Evolutionary conservation across 2,329 filamentous ascomycete species (phyloP).

Genomic region (Ophiostoma perfectum): DNA sequence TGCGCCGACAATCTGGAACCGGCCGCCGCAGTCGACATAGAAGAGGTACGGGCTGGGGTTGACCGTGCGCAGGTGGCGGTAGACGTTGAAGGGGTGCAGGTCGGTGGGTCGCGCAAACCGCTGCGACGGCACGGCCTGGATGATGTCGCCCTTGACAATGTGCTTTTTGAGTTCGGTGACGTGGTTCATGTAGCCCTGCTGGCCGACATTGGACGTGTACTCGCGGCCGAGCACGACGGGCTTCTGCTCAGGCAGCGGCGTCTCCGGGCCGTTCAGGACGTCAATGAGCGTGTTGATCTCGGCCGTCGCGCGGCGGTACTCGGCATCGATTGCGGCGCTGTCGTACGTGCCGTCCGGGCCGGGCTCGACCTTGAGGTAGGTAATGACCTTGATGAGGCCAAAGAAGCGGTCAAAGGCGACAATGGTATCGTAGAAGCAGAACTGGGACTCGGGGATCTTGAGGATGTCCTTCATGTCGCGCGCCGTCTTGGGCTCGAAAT

Average conservation of each 20-base stretch:
- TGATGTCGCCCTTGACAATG: constrained; percentile 88
- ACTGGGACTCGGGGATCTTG: constrained; percentile 84
- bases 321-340: constrained; percentile 48
- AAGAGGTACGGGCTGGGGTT: constrained; percentile 98
- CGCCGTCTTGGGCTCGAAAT: constrained; percentile 92
- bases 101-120: constrained; percentile 83
- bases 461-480: constrained; percentile 83
- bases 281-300: constrained; percentile 63
- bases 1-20: constrained; percentile 92
- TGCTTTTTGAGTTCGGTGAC: constrained; percentile 83
- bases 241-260: constrained; percentile 69
- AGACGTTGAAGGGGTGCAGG: constrained; percentile 96
- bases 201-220: constrained; percentile 89
- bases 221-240: constrained; percentile 68
- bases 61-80: constrained; percentile 90
- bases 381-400: constrained; percentile 87
- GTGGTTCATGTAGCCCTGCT: constrained; percentile 81
- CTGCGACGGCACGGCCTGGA: constrained; percentile 94
- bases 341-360: constrained; percentile 28
- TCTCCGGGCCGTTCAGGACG: constrained; percentile 67
- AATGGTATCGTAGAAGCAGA: constrained; percentile 95
- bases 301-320: constrained; percentile 63
- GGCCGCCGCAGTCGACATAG: constrained; percentile 82
- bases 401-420: constrained; percentile 93
- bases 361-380: constrained; percentile 62